A percentile compares a stretch with the other conserved stretches of the same genome.
These are phyloP conservation scores for Rhexocercosporidium sp. DNA, from an alignment of 2,329 filamentous ascomycete species.

Conservation along the genomic window DNA sequence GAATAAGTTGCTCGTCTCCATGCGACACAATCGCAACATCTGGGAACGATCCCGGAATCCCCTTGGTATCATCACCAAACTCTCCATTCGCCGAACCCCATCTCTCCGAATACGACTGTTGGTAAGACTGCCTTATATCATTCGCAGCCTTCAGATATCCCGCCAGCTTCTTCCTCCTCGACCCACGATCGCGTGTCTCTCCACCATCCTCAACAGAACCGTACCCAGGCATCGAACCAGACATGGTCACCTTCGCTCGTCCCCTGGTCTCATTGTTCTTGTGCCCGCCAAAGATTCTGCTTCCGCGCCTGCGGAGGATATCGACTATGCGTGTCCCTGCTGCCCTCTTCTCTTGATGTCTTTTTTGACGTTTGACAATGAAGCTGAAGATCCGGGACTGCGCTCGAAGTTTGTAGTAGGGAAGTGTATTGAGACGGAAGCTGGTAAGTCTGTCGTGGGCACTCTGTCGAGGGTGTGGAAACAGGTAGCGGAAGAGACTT, in stretches of 20 bases:
- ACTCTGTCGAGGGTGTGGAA: slow-evolving; percentile 66
- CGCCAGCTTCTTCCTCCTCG: slow-evolving; percentile 78
- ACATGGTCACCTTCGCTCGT: slow-evolving; percentile 38
- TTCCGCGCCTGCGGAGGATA: slow-evolving; percentile 36
- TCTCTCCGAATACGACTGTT: slow-evolving; percentile 55
- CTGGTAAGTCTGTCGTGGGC: slow-evolving; percentile 69
- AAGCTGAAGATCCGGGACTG: slow-evolving; percentile 81
- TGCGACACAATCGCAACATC: slow-evolving; percentile 80
- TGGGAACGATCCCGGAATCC: slow-evolving; percentile 79
- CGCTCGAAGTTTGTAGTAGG: slow-evolving; percentile 69
- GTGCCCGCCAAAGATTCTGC: slow-evolving; percentile 42
- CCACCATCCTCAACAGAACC: slow-evolving; percentile 42
- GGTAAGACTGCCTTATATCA: slow-evolving; percentile 71
- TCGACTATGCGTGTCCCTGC: slow-evolving; percentile 41
- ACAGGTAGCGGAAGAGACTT: slow-evolving; percentile 67
- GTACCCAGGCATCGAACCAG: slow-evolving; percentile 43
- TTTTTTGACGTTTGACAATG: slow-evolving; percentile 68
- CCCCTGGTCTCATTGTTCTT: slow-evolving; percentile 45
- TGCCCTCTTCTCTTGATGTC: slow-evolving; percentile 52
- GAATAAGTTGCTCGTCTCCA: slow-evolving; percentile 88
- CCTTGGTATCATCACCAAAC: slow-evolving; percentile 50
- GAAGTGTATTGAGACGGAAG: slow-evolving; percentile 78
- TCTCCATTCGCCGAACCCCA: slow-evolving; percentile 50
- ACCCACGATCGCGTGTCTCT: slow-evolving; percentile 61
- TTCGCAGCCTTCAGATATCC: slow-evolving; percentile 75